Conservation (phyloP, 2,329 filamentous ascomycete genomes). For the Neurospora sp. region DNA sequence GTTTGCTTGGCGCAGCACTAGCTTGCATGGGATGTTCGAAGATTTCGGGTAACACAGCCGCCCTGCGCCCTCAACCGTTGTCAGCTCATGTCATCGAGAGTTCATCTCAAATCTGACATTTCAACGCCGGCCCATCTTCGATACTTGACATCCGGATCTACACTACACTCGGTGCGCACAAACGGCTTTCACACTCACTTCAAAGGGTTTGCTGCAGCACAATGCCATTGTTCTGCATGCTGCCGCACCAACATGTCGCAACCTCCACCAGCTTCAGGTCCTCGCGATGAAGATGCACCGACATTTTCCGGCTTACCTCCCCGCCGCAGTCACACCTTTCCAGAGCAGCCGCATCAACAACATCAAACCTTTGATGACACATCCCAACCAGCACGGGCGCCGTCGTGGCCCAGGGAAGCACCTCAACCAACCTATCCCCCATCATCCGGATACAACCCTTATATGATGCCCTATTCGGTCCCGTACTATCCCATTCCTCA, state of each 20-base stretch:
- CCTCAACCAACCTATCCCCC: neutral
- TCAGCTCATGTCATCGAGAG: neutral
- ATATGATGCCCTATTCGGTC: neutral
- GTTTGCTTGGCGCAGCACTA: neutral
- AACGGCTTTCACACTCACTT: neutral
- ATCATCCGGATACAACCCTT: neutral
- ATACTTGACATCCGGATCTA: neutral
- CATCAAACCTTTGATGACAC: neutral
- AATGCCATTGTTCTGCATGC: neutral
- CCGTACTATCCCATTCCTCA: neutral
- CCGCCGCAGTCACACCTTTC: neutral
- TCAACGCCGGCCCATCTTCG: neutral
- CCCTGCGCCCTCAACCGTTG: neutral
- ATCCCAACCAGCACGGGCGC: neutral
- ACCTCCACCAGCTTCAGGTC: neutral
- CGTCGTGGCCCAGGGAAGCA: neutral
- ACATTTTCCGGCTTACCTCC: neutral
- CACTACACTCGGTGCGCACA: neutral
- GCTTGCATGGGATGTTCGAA: neutral
- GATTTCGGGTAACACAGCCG: neutral
- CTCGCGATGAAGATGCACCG: neutral
- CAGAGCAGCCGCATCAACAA: neutral
- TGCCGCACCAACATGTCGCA: neutral
- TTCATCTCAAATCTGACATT: neutral
- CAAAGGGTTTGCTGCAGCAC: neutral